Evolutionary conservation across 129 eudicot species (phyloP).

Genomic region (Saussurea involucrata): DNA sequence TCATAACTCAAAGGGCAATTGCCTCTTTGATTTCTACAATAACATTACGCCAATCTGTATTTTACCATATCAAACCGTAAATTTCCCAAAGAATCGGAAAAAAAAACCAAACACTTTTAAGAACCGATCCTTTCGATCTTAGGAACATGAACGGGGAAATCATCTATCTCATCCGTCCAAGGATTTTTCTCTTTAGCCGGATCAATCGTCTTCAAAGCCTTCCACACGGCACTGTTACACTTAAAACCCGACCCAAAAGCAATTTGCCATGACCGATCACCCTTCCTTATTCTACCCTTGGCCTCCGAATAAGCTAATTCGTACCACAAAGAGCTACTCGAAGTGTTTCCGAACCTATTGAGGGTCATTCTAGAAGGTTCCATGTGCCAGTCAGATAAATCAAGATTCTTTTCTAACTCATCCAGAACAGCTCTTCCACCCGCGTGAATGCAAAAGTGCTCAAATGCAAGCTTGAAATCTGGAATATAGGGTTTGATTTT

Average conservation of each 20-base stretch:
- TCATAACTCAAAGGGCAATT: conserved; percentile 20
- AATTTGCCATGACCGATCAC: conserved; percentile 59
- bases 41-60: conserved; percentile 10
- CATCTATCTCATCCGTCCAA: conserved; percentile 54
- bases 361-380: conserved; percentile 80
- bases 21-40: conserved; percentile 18
- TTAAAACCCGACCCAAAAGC: conserved; percentile 56
- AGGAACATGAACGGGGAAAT: conserved; percentile 62
- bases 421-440: conserved; percentile 72
- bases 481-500: conserved; percentile 73
- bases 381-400: conserved; percentile 65
- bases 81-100: background rate
- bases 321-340: conserved; percentile 70
- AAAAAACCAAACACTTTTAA: conserved; percentile 1
- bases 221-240: conserved; percentile 57
- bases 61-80: background rate
- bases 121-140: conserved; percentile 34
- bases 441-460: conserved; percentile 77
- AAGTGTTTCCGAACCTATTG: conserved; percentile 61
- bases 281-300: conserved; percentile 62
- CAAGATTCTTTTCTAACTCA: conserved; percentile 64
- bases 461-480: conserved; percentile 72
- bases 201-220: conserved; percentile 49
- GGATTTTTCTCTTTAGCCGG: conserved; percentile 49
- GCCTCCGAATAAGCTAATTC: conserved; percentile 64